Evolutionary conservation across 106 monocot genomes (phyloP), one percentile per base, ranked within the genome.

Genomic region (Gastrodia elata): DNA sequence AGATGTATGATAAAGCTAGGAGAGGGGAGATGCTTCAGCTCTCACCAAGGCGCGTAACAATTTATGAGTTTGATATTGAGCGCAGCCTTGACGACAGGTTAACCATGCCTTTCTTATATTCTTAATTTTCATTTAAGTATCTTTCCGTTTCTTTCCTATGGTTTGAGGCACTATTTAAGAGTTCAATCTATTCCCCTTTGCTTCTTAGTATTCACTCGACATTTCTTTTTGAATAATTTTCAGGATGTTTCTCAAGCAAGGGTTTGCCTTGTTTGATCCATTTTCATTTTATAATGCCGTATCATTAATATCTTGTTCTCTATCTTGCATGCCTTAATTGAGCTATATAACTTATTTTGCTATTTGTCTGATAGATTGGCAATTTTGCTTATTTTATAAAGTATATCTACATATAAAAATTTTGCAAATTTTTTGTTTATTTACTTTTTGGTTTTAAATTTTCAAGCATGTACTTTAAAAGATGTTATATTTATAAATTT

Each of bases 71-170:
- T 76, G 90, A 84, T 57, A 86, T 93, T 81, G 97, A 90, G 49
- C 87, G 97, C 35, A 97, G 97, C 77, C 78, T 97, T 41, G 86
- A 90, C 48, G 97, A 97, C 88, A 97, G 97, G 97, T 97, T 35
- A 39, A 67, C 18, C 5, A 5, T 37, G 36, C 6, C 37, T 37
- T 35, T 16, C 67, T 6, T 35, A 67, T 15, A 67, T 36, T 36
- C 20, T 36, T 1, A 34, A 20, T 36, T 34, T 35, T 35, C 5
- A 15, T 65, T 65, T 27, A 4, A 13, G 27, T 11, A 64, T 64
- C 27, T 33, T 64, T 13, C n/a, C n/a, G n/a, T n/a, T 20, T 67
- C 27, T 36, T 67, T 20, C 0, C 37, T 67, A 67, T 67, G 20
- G 37, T 67, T 67, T 38, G 35, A 20, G 36, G 36, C 37, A 38